Evolutionary conservation across 2,329 filamentous ascomycete species (phyloP).

Genomic region (Parastagonospora avenae): DNA sequence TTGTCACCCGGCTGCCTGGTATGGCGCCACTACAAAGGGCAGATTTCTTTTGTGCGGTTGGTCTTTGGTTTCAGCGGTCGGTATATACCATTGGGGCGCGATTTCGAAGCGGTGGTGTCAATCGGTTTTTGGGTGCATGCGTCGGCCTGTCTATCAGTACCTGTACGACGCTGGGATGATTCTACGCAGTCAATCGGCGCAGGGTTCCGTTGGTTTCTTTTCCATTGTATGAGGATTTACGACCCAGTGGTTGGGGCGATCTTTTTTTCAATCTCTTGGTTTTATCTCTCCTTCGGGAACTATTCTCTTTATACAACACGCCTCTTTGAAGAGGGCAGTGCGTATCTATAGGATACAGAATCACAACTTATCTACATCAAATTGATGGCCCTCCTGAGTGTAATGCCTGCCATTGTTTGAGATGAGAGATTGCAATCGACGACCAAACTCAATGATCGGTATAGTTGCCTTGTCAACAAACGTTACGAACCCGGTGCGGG

Average conservation of each 20-base stretch:
- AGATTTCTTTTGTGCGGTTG: constrained; percentile 49
- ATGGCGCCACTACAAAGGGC: constrained; percentile 39
- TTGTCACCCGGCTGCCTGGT: constrained; percentile 34
- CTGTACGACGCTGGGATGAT: constrained; percentile 50
- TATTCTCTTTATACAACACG: constrained; percentile 41
- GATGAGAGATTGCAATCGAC: not conserved
- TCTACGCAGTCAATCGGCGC: constrained; percentile 41
- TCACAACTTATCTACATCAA: constrained; percentile 36
- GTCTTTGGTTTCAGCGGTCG: constrained; percentile 42
- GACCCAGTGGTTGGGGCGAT: constrained; percentile 29
- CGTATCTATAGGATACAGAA: constrained; percentile 38
- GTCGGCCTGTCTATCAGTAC: constrained; percentile 37
- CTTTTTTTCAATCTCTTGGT: constrained; percentile 39
- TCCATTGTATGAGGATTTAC: constrained; percentile 43
- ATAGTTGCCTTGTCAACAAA: not conserved
- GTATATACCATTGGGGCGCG: constrained; percentile 50
- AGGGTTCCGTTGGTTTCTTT: constrained; percentile 30
- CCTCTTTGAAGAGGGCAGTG: constrained; percentile 44
- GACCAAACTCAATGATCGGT: too few species aligned
- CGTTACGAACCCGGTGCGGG: not conserved
- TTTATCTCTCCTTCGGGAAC: constrained; percentile 25
- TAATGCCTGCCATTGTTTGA: not conserved
- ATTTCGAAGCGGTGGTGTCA: constrained; percentile 48
- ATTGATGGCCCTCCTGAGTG: not conserved
- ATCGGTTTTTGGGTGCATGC: constrained; percentile 42